Evolutionary conservation across 2,329 filamentous ascomycete genomes (phyloP).

Genomic region (Colletotrichum melonis): DNA sequence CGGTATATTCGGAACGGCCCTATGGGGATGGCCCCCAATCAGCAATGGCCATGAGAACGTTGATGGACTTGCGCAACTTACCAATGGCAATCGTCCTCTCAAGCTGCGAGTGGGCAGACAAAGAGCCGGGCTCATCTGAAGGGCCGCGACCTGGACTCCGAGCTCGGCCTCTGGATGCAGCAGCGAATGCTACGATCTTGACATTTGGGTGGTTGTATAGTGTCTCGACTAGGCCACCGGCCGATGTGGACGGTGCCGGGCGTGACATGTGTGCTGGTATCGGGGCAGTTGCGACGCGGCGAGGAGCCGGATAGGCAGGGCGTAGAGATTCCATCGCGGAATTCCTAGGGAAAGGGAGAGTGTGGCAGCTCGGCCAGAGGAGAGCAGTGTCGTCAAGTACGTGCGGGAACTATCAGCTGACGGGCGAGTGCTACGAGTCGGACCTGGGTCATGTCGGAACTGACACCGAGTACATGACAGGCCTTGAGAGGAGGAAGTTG

Average conservation of each 20-base stretch:
- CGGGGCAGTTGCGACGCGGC: constrained; percentile 53
- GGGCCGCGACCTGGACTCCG: constrained; percentile 47
- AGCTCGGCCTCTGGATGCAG: constrained; percentile 45
- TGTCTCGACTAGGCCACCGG: constrained; percentile 67
- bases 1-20: constrained; percentile 87
- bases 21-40: constrained; percentile 41
- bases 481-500: neutral
- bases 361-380: neutral
- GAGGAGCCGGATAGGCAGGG: constrained; percentile 43
- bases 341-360: constrained; percentile 5
- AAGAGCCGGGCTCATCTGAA: constrained; percentile 66
- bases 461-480: constrained; percentile 23
- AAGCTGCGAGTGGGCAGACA: constrained; percentile 80
- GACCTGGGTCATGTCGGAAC: constrained; percentile 30
- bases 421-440: neutral
- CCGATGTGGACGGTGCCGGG: constrained; percentile 36
- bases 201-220: constrained; percentile 80
- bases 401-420: constrained; percentile 4
- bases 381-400: constrained; percentile 17
- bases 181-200: constrained; percentile 72
- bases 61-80: constrained; percentile 50
- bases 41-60: neutral
- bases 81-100: constrained; percentile 86
- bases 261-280: constrained; percentile 40
- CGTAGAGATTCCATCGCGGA: constrained; percentile 35